These are phyloP conservation scores for Euphorbia corollata DNA, from an alignment of 441 rosid species.

Conservation along the genomic window DNA sequence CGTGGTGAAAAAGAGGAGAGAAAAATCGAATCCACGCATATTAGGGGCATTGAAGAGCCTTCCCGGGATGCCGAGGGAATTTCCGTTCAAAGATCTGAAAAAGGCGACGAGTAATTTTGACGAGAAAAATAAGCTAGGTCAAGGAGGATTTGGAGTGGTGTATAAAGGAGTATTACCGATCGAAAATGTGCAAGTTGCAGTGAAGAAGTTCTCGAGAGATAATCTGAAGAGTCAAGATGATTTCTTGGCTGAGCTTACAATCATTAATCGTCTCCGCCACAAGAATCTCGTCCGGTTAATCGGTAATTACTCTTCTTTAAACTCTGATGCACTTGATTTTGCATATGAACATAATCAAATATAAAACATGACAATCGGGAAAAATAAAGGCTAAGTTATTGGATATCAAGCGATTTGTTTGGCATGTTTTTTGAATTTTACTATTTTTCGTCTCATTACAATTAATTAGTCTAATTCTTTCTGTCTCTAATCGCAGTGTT, in stretches of 20 bases:
- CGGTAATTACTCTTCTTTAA: constrained; percentile 23
- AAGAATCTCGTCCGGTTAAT: constrained; percentile 44
- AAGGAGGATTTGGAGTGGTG: constrained; percentile 48
- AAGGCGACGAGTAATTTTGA: constrained; percentile 49
- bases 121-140: constrained; percentile 37
- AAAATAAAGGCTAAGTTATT: no score
- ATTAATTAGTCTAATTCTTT: no score
- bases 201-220: constrained; percentile 44
- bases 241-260: constrained; percentile 47
- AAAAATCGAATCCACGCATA: constrained; percentile 27
- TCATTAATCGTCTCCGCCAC: constrained; percentile 55
- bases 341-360: no score
- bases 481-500: no score
- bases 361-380: no score
- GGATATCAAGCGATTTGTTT: no score
- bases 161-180: constrained; percentile 34
- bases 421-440: no score
- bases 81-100: constrained; percentile 37
- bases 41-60: constrained; percentile 40
- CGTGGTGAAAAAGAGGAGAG: constrained; percentile 18
- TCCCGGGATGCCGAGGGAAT: constrained; percentile 47
- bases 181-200: constrained; percentile 39
- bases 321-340: no score
- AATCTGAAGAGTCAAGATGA: constrained; percentile 36
- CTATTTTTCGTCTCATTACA: no score